phyloP scores from a whole-genome alignment of 73 alveolate genomes.

The Tetrahymena thermophila region DNA sequence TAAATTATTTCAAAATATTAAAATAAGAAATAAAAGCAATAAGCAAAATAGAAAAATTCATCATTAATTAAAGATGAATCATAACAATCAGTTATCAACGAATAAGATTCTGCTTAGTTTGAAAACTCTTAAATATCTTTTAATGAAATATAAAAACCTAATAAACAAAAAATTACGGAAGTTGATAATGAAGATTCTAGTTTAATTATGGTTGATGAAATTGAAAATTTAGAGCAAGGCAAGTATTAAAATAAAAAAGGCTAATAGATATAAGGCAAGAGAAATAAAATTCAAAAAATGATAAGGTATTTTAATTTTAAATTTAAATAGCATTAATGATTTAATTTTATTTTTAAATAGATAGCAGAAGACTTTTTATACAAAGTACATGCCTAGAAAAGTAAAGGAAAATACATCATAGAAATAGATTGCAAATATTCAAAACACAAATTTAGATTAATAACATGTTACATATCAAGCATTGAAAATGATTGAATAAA shows the following conservation, averaged over 20 bases:
- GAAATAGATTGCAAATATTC: background rate
- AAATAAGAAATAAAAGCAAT: background rate
- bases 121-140: background rate
- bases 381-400: background rate
- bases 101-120: background rate
- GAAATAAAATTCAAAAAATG: background rate
- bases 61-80: background rate
- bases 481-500: background rate
- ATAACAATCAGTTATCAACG: background rate
- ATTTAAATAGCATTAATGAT: no score
- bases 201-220: background rate
- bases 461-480: background rate
- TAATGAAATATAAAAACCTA: no score
- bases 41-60: background rate
- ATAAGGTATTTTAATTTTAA: background rate
- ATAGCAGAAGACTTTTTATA: background rate
- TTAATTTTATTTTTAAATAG: background rate
- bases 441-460: background rate
- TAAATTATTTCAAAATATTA: background rate
- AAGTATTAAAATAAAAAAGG: background rate
- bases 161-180: no score
- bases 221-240: background rate
- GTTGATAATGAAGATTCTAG: background rate
- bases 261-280: background rate
- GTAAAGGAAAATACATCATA: background rate